These are phyloP conservation scores for Buxus sempervirens DNA, from an alignment of 164 flowering plant genomes.

Conservation along the genomic window DNA sequence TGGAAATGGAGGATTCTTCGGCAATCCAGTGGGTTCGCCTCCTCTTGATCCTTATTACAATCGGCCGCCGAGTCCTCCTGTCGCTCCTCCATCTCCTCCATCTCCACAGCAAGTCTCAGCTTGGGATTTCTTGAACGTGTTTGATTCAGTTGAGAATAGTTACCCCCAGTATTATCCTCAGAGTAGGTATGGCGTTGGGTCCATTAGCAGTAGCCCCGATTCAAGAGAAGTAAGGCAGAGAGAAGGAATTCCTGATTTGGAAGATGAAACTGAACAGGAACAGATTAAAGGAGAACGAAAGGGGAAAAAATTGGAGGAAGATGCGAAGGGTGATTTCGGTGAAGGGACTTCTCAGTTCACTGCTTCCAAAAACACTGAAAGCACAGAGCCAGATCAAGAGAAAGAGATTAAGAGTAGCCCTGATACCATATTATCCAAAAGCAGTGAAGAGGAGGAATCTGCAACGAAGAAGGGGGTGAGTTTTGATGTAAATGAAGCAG, in stretches of 20 bases:
- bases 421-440: background rate
- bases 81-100: conserved; percentile 19
- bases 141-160: conserved; percentile 37
- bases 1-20: conserved; percentile 35
- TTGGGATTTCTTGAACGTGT: conserved; percentile 85
- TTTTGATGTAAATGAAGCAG: background rate
- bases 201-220: conserved; percentile 73
- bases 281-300: conserved; percentile 25
- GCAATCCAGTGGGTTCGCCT: conserved; percentile 29
- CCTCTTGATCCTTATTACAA: conserved; percentile 11
- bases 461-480: conserved; percentile 2
- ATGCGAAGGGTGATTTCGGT: conserved; percentile 18
- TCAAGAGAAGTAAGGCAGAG: conserved; percentile 81
- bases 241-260: conserved; percentile 97
- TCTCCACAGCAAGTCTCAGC: conserved; percentile 60
- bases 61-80: conserved; percentile 20
- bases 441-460: background rate
- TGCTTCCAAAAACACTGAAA: background rate
- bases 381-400: background rate
- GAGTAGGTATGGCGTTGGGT: conserved; percentile 39
- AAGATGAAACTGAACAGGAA: conserved; percentile 74
- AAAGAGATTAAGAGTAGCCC: conserved; percentile 2
- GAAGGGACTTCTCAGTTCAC: conserved; percentile 21
- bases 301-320: conserved; percentile 26
- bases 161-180: conserved; percentile 29